Conservation (phyloP, 139 green algal genomes). For the Chlamydomonas sphaeroides region DNA sequence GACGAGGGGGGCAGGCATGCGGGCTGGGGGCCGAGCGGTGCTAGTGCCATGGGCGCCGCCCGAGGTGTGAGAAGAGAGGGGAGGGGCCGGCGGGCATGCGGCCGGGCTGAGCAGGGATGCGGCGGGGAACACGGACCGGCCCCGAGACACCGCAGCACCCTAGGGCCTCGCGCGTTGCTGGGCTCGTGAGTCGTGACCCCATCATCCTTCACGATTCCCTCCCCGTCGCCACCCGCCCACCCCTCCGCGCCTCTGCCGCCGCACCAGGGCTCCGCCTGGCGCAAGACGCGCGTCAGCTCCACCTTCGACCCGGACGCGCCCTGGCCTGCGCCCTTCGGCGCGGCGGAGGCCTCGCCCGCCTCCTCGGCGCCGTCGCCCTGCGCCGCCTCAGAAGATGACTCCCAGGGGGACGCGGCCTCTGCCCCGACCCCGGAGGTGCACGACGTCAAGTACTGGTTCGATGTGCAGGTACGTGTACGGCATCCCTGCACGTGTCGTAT, state of each 20-base stretch:
- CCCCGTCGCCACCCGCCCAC: background rate
- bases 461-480: too few species aligned
- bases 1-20: background rate
- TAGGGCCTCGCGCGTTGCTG: too few species aligned
- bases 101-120: too few species aligned
- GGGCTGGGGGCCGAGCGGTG: too few species aligned
- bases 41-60: too few species aligned
- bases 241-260: background rate
- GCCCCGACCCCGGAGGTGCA: background rate
- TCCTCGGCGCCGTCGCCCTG: background rate
- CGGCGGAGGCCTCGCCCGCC: background rate
- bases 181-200: background rate
- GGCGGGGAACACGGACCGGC: too few species aligned
- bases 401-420: too few species aligned
- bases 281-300: constrained; percentile 30
- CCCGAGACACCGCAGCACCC: background rate
- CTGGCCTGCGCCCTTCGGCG: constrained; percentile 16
- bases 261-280: constrained; percentile 50
- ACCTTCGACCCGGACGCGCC: constrained; percentile 3
- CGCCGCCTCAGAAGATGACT: background rate
- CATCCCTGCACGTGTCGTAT: too few species aligned
- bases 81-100: too few species aligned
- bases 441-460: constrained; percentile 44
- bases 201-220: background rate
- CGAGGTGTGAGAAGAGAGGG: too few species aligned